Evolutionary conservation across 345 rosid genomes (phyloP).

Genomic region (Pelargonium nanum): DNA sequence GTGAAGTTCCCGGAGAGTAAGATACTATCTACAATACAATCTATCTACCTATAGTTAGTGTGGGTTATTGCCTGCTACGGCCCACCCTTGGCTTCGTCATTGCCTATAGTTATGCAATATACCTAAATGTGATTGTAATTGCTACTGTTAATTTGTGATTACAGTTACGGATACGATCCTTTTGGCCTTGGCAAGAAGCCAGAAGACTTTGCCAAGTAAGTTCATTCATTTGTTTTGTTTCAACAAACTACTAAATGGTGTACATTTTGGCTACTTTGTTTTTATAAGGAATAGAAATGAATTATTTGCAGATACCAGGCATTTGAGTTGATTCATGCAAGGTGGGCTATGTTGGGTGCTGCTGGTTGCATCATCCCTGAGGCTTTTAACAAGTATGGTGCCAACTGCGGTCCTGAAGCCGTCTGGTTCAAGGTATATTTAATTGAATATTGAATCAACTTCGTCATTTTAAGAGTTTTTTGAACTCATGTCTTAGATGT

Average conservation of each 20-base stretch:
- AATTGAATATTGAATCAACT: background rate
- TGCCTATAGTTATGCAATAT: too few species aligned
- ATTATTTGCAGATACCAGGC: conserved; percentile 62
- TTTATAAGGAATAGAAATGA: too few species aligned
- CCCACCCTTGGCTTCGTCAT: too few species aligned
- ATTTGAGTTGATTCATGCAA: conserved; percentile 77
- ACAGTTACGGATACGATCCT: conserved; percentile 95
- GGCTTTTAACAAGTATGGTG: conserved; percentile 91
- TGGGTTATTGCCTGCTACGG: too few species aligned
- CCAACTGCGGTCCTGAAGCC: conserved; percentile 98
- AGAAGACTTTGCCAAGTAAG: conserved; percentile 80
- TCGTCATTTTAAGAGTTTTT: too few species aligned
- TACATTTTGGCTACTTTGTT: too few species aligned
- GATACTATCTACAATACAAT: conserved; percentile 14
- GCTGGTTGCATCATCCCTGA: conserved; percentile 94
- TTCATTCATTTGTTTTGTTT: background rate
- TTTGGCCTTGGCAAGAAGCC: conserved; percentile 95
- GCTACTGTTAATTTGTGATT: conserved; percentile 1
- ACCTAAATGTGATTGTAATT: background rate
- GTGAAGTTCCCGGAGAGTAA: conserved; percentile 96
- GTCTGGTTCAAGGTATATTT: conserved; percentile 92
- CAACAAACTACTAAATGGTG: too few species aligned
- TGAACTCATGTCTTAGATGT: too few species aligned
- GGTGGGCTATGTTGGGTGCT: conserved; percentile 99
- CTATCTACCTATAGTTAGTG: too few species aligned